Percentiles rank a stretch among this genome's conserved stretches.
Conservation (phyloP, 192 early-diverging fungal genomes). For the Chytriomyces confervae region DNA sequence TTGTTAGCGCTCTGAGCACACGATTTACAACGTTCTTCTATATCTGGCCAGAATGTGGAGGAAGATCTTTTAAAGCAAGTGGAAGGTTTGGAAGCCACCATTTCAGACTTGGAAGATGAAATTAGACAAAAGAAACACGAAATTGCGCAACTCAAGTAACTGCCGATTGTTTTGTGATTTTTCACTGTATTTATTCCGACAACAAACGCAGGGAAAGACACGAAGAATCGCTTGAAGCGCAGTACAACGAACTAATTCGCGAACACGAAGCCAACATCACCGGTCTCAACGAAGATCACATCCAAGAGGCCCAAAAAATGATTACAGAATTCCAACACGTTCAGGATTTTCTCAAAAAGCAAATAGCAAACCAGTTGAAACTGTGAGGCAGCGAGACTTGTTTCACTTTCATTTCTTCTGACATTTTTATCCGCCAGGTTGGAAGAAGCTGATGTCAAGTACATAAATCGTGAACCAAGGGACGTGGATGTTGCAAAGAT, state of each 20-base stretch:
- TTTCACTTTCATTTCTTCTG: slow-evolving; percentile 14
- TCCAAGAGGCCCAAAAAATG: slow-evolving; percentile 57
- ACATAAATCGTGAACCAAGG: slow-evolving; percentile 65
- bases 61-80: slow-evolving; percentile 23
- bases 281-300: slow-evolving; percentile 50
- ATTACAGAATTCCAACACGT: slow-evolving; percentile 61
- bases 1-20: not conserved
- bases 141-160: slow-evolving; percentile 27
- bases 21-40: not conserved
- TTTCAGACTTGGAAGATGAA: slow-evolving; percentile 28
- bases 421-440: slow-evolving; percentile 40
- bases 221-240: slow-evolving; percentile 26
- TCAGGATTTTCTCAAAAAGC: slow-evolving; percentile 59
- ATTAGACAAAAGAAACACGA: slow-evolving; percentile 18
- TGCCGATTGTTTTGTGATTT: not conserved
- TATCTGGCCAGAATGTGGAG: slow-evolving; percentile 15
- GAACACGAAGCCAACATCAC: slow-evolving; percentile 39
- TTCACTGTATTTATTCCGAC: slow-evolving; percentile 4
- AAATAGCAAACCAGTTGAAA: slow-evolving; percentile 52
- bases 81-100: slow-evolving; percentile 21
- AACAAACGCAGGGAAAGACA: slow-evolving; percentile 21
- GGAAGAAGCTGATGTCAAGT: slow-evolving; percentile 60
- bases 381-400: slow-evolving; percentile 35
- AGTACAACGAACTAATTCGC: slow-evolving; percentile 18
- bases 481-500: slow-evolving; percentile 56